Percentiles rank a stretch among this genome's conserved stretches.
phyloP scores from a whole-genome alignment of 805 yeast genomes.

The Saturnispora saitoi region DNA sequence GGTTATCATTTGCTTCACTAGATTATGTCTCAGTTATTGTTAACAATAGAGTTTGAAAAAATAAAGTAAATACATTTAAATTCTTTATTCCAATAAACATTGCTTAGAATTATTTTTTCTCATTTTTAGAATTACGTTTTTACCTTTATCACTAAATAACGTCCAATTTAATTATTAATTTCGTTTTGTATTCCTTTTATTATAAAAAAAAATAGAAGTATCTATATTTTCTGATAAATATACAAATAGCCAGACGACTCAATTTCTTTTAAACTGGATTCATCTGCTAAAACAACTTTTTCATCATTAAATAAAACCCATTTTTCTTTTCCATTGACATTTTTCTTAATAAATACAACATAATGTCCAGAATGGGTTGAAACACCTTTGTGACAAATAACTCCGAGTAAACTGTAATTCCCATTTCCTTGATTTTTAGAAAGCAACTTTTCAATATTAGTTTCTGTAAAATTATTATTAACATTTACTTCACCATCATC shows the following conservation, averaged over 20 bases:
- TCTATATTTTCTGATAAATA: slow-evolving; percentile 23
- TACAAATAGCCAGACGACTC: slow-evolving; percentile 42
- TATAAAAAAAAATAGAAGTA: not conserved
- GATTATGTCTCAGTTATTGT: not conserved
- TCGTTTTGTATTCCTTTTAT: not conserved
- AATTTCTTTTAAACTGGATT: slow-evolving; percentile 34
- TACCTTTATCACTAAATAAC: not conserved
- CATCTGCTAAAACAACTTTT: slow-evolving; percentile 59
- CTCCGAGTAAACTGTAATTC: slow-evolving; percentile 46
- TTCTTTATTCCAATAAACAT: not conserved
- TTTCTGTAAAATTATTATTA: slow-evolving; percentile 12
- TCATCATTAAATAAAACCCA: slow-evolving; percentile 90
- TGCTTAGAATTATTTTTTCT: not conserved
- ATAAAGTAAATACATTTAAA: not conserved
- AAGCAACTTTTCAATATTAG: slow-evolving; percentile 11
- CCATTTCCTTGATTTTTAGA: not conserved
- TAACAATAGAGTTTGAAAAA: not conserved
- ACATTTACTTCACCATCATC: slow-evolving; percentile 54
- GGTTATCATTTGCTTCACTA: not conserved
- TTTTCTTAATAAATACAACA: slow-evolving; percentile 60
- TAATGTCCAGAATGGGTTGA: slow-evolving; percentile 91
- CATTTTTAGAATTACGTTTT: not conserved
- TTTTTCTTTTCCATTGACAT: slow-evolving; percentile 30
- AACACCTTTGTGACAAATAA: slow-evolving; percentile 82
- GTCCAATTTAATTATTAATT: not conserved